These are phyloP conservation scores for Mycena leptocephala DNA, from an alignment of 768 basidiomycete species.

Conservation along the genomic window DNA sequence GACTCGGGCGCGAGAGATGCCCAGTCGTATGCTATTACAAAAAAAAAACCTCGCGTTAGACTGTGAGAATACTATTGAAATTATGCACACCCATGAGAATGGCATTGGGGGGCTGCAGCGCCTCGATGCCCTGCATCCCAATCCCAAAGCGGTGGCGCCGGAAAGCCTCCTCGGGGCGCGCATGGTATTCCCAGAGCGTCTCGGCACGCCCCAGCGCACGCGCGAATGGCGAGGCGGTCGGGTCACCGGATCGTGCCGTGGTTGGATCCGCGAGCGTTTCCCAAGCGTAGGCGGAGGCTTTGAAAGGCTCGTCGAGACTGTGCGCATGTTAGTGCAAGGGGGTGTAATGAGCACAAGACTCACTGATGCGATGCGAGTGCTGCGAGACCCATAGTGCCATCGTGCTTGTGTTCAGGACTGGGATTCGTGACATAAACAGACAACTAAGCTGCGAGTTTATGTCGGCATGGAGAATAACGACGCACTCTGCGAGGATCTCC, in stretches of 20 bases:
- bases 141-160: slow-evolving; percentile 46
- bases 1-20: slow-evolving; percentile 63
- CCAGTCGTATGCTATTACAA: slow-evolving; percentile 75
- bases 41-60: background rate
- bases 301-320: slow-evolving; percentile 52
- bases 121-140: slow-evolving; percentile 49
- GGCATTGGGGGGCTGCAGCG: slow-evolving; percentile 42
- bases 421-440: background rate
- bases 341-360: background rate
- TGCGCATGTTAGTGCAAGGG: background rate
- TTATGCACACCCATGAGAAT: slow-evolving; percentile 14
- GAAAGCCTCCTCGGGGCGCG: slow-evolving; percentile 38
- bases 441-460: no score
- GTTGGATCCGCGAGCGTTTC: slow-evolving; percentile 50
- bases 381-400: slow-evolving; percentile 42
- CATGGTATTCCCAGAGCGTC: slow-evolving; percentile 46
- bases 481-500: slow-evolving; percentile 48
- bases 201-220: slow-evolving; percentile 40
- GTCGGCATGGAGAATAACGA: no score
- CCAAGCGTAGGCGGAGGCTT: slow-evolving; percentile 48
- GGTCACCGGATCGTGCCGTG: slow-evolving; percentile 44
- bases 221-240: slow-evolving; percentile 42
- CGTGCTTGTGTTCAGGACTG: slow-evolving; percentile 36
- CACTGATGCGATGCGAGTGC: slow-evolving; percentile 46
- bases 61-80: background rate